A percentile compares a stretch with the other conserved stretches of the same genome.
Evolutionary conservation across 768 basidiomycete genomes (phyloP).

Genomic region (Leccinum rimulosum): DNA sequence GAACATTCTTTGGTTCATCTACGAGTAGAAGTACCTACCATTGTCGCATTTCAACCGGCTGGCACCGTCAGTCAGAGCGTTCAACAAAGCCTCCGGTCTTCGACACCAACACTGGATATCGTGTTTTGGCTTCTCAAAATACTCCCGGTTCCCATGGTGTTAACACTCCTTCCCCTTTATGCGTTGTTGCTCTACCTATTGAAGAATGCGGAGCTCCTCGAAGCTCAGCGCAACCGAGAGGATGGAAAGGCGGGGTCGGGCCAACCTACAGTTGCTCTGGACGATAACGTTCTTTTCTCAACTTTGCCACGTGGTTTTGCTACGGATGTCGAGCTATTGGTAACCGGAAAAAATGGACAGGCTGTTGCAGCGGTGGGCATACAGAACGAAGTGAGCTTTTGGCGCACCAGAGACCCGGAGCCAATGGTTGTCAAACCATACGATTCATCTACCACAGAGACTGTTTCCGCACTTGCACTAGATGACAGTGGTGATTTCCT

Average conservation of each 20-base stretch:
- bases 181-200: conserved; percentile 79
- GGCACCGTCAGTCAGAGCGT: conserved; percentile 24
- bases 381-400: conserved; percentile 74
- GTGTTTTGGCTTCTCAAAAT: conserved; percentile 78
- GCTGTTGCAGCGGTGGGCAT: conserved; percentile 70
- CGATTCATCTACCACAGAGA: conserved; percentile 42
- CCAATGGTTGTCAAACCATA: conserved; percentile 48
- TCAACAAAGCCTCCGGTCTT: conserved; percentile 40
- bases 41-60: conserved; percentile 62
- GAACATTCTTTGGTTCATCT: conserved; percentile 68
- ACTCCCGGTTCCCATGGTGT: conserved; percentile 79
- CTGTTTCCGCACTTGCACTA: conserved; percentile 61
- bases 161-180: conserved; percentile 73
- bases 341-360: conserved; percentile 64
- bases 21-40: conserved; percentile 75
- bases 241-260: conserved; percentile 39
- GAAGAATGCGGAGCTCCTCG: conserved; percentile 88
- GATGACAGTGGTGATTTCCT: conserved; percentile 59
- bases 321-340: conserved; percentile 81
- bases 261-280: conserved; percentile 30
- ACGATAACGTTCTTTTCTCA: conserved; percentile 51
- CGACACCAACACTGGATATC: conserved; percentile 50
- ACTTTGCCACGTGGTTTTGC: conserved; percentile 79
- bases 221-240: conserved; percentile 70
- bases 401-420: conserved; percentile 48